phyloP scores from a whole-genome alignment of 441 rosid species.

The Eruca vesicaria region DNA sequence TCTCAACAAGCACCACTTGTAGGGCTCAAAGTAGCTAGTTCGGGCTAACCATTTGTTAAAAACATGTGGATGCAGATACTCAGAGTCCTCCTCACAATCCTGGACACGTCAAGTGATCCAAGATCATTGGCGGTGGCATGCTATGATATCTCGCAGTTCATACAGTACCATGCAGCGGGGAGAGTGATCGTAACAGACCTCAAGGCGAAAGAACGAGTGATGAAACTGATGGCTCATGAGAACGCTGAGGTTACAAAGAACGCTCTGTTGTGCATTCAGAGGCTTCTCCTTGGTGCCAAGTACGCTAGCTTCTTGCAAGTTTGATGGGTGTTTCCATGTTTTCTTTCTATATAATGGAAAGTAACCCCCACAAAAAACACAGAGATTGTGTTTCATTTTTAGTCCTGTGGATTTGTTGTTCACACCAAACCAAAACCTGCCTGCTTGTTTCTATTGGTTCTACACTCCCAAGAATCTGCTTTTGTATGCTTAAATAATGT shows the following conservation, averaged over 20 bases:
- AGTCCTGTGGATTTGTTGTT: background rate
- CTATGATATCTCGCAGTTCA: conserved; percentile 93
- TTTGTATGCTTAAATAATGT: background rate
- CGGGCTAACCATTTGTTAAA: background rate
- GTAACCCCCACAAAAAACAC: conserved; percentile 4
- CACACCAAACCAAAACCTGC: background rate
- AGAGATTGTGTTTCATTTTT: background rate
- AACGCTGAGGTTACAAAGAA: conserved; percentile 89
- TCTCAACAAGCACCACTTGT: background rate
- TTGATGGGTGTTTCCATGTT: conserved; percentile 33
- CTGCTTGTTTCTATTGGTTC: background rate
- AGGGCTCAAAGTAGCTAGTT: background rate
- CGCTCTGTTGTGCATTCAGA: conserved; percentile 85
- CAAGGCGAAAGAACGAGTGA: conserved; percentile 93
- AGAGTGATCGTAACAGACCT: conserved; percentile 81
- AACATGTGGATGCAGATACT: conserved; percentile 60
- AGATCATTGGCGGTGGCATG: conserved; percentile 89
- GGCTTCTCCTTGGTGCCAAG: conserved; percentile 96
- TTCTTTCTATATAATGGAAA: conserved; percentile 6
- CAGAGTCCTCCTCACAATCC: conserved; percentile 84
- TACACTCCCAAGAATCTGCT: background rate
- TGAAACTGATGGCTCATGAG: conserved; percentile 94
- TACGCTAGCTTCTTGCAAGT: conserved; percentile 97
- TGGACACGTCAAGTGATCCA: conserved; percentile 87
- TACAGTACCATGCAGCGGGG: conserved; percentile 93